These are phyloP conservation scores for Mrakiaceae sp. DNA, from an alignment of 1,284 basidiomycete species.

Conservation along the genomic window DNA sequence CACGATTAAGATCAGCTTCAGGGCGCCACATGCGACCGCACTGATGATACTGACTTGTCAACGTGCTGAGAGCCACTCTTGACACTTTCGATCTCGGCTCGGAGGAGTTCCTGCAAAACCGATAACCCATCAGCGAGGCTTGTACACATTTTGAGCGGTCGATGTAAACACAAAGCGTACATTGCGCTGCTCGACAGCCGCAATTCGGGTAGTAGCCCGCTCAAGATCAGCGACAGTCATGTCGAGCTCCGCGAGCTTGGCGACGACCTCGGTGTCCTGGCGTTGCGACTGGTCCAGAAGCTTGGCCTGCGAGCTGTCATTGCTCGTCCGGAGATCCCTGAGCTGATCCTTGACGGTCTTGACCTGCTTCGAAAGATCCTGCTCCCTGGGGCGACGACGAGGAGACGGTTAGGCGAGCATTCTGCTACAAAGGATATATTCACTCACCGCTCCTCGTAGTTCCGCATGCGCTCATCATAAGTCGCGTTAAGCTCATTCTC, in stretches of 20 bases:
- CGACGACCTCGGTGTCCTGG: constrained; percentile 61
- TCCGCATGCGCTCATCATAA: constrained; percentile 87
- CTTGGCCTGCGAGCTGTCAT: constrained; percentile 84
- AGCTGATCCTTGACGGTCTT: constrained; percentile 75
- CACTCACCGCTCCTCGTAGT: constrained; percentile 78
- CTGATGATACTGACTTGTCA: constrained; percentile 45
- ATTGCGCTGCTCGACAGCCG: constrained; percentile 82
- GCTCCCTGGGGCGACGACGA: constrained; percentile 51
- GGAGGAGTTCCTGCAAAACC: constrained; percentile 62
- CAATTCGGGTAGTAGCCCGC: constrained; percentile 81
- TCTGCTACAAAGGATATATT: neutral
- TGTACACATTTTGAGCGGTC: neutral
- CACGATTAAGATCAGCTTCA: constrained; percentile 3
- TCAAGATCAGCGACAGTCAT: constrained; percentile 87
- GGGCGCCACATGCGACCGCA: neutral
- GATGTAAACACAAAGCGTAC: constrained; percentile 37
- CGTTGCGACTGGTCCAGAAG: constrained; percentile 76
- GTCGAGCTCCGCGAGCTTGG: constrained; percentile 79
- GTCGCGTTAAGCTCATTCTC: constrained; percentile 92
- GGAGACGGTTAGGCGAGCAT: constrained; percentile 2
- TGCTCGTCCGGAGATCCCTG: constrained; percentile 73
- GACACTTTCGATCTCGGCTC: constrained; percentile 82
- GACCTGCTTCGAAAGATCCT: constrained; percentile 78
- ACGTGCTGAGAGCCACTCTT: constrained; percentile 66
- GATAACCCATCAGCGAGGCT: neutral